phyloP scores from a whole-genome alignment of 208 protist species.

The Trypanosoma congolense region DNA sequence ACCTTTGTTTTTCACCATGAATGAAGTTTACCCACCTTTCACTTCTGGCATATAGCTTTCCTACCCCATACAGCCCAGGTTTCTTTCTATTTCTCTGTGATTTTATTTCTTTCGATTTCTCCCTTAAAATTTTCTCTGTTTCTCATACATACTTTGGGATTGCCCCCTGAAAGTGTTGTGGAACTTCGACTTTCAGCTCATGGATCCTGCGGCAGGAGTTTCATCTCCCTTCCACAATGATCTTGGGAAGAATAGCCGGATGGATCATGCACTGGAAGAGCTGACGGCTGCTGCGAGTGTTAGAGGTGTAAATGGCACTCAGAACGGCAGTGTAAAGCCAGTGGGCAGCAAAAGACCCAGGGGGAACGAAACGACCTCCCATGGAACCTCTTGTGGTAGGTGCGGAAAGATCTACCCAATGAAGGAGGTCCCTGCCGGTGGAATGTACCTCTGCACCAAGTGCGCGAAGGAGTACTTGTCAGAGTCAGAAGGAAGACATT shows the following conservation, averaged over 20 bases:
- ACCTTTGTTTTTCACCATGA: no score
- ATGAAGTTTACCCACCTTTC: no score
- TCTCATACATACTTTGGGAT: background rate
- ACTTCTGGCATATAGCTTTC: no score
- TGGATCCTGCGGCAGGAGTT: slow-evolving; percentile 72
- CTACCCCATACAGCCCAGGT: background rate
- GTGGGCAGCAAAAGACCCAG: slow-evolving; percentile 1
- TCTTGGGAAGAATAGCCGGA: slow-evolving; percentile 33
- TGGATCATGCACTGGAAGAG: slow-evolving; percentile 49
- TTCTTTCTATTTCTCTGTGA: slow-evolving; percentile 7
- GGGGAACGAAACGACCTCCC: background rate
- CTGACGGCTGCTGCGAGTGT: slow-evolving; percentile 7
- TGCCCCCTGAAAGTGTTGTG: background rate
- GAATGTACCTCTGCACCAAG: slow-evolving; percentile 53
- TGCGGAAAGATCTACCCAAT: slow-evolving; percentile 36
- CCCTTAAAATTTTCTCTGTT: slow-evolving; percentile 4
- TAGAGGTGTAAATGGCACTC: background rate
- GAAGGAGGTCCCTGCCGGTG: slow-evolving; percentile 39
- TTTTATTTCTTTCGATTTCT: slow-evolving; percentile 5
- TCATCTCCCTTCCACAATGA: slow-evolving; percentile 70
- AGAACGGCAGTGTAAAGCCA: background rate
- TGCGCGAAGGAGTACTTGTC: slow-evolving; percentile 33
- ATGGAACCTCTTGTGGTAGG: slow-evolving; percentile 34
- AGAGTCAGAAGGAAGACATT: slow-evolving; percentile 17
- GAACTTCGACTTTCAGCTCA: slow-evolving; percentile 12